phyloP scores from a whole-genome alignment of 2,329 filamentous ascomycete species.

The Hypoxylon rubiginosum region DNA sequence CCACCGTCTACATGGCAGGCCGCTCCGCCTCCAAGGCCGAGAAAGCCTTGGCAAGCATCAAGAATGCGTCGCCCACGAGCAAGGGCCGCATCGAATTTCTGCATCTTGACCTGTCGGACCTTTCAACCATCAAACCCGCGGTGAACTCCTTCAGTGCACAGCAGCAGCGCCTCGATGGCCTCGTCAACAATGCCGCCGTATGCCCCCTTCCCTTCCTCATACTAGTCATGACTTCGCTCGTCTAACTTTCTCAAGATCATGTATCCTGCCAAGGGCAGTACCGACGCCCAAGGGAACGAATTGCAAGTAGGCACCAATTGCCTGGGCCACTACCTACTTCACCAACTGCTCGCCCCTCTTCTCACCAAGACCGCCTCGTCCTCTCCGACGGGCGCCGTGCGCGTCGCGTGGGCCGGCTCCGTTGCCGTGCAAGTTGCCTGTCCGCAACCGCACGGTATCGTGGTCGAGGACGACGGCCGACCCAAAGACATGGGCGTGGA shows the following conservation, averaged over 20 bases:
- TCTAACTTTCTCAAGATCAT: constrained; percentile 27
- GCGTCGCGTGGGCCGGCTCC: constrained; percentile 35
- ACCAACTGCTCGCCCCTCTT: constrained; percentile 34
- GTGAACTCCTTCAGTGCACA: constrained; percentile 43
- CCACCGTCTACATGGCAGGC: constrained; percentile 54
- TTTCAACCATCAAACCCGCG: constrained; percentile 50
- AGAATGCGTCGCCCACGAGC: constrained; percentile 19
- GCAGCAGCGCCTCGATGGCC: constrained; percentile 50
- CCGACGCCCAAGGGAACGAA: constrained; percentile 48
- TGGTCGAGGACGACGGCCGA: constrained; percentile 23
- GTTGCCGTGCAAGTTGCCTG: constrained; percentile 29
- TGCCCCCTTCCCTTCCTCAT: not conserved
- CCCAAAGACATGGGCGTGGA: constrained; percentile 35
- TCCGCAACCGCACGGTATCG: constrained; percentile 35
- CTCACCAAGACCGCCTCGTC: constrained; percentile 34
- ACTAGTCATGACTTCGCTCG: too few species aligned
- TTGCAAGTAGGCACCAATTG: constrained; percentile 51
- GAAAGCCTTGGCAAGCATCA: constrained; percentile 46
- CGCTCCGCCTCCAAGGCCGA: constrained; percentile 50
- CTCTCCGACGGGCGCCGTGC: constrained; percentile 32
- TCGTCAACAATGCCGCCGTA: constrained; percentile 48
- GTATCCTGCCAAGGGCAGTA: constrained; percentile 44
- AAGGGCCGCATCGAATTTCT: constrained; percentile 47
- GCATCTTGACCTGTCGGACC: constrained; percentile 50
- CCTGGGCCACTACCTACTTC: constrained; percentile 46